phyloP scores from a whole-genome alignment of 1,284 basidiomycete genomes.

The Rhodotorula mucilaginosa region DNA sequence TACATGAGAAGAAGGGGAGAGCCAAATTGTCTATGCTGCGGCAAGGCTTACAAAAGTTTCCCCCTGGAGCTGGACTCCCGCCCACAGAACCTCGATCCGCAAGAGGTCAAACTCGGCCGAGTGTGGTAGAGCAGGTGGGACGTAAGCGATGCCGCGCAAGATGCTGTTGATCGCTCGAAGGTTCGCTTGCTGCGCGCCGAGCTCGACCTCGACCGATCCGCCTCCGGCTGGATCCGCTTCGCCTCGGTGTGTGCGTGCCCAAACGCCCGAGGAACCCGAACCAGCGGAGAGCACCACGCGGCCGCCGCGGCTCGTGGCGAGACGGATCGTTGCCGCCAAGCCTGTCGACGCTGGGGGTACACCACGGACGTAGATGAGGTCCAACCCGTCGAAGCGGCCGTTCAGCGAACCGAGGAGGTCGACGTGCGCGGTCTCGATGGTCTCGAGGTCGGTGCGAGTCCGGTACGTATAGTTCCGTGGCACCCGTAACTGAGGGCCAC shows the following conservation, averaged over 20 bases:
- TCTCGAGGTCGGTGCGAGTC: constrained; percentile 2
- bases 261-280: background rate
- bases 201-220: background rate
- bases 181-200: background rate
- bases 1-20: no score
- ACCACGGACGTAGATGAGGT: constrained; percentile 29
- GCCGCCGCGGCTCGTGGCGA: background rate
- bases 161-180: background rate
- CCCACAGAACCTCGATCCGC: background rate
- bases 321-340: background rate
- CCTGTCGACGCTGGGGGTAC: background rate
- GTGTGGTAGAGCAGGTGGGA: background rate
- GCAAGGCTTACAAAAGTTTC: no score
- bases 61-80: no score
- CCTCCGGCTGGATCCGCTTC: background rate
- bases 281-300: background rate
- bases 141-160: background rate
- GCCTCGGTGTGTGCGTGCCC: background rate
- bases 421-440: constrained; percentile 15
- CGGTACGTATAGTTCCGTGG: constrained; percentile 22
- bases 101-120: background rate
- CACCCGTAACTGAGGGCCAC: constrained; percentile 11
- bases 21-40: no score
- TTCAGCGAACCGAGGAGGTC: constrained; percentile 27
- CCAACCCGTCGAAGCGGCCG: constrained; percentile 36